These are phyloP conservation scores for Aegilops sharonensis DNA, from an alignment of 176 grass and related monocot genomes.

Conservation along the genomic window DNA sequence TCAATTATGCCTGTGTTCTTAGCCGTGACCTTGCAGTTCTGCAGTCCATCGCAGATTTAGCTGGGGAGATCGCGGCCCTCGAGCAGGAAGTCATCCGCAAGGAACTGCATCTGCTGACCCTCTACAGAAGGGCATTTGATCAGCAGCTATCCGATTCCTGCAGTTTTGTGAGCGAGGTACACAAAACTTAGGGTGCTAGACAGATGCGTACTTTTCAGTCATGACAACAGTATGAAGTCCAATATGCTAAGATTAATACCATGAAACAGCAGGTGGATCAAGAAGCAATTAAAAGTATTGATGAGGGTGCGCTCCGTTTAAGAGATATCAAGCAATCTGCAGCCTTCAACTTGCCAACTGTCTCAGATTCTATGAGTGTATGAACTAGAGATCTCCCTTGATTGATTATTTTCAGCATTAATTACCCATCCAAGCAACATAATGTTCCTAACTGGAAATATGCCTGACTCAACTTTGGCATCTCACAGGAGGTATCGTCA, in stretches of 20 bases:
- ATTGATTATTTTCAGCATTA: background rate
- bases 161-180: slow-evolving; percentile 40
- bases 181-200: background rate
- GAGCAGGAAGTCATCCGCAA: slow-evolving; percentile 81
- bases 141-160: slow-evolving; percentile 57
- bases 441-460: slow-evolving; percentile 7
- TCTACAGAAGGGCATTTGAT: slow-evolving; percentile 79
- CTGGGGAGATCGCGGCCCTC: slow-evolving; percentile 74
- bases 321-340: slow-evolving; percentile 52
- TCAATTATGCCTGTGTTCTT: slow-evolving; percentile 2
- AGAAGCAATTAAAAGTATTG: slow-evolving; percentile 31
- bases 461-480: background rate
- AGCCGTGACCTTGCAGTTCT: slow-evolving; percentile 35
- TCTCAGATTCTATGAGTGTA: slow-evolving; percentile 40
- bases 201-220: background rate
- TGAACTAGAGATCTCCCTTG: background rate
- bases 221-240: background rate
- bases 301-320: slow-evolving; percentile 43
- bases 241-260: slow-evolving; percentile 23
- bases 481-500: slow-evolving; percentile 49
- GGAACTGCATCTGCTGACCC: slow-evolving; percentile 75
- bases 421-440: background rate
- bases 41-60: slow-evolving; percentile 75
- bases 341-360: slow-evolving; percentile 33
- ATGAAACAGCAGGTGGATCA: slow-evolving; percentile 36